These are phyloP conservation scores for Moringa oleifera DNA, from an alignment of 345 rosid species.

Conservation along the genomic window DNA sequence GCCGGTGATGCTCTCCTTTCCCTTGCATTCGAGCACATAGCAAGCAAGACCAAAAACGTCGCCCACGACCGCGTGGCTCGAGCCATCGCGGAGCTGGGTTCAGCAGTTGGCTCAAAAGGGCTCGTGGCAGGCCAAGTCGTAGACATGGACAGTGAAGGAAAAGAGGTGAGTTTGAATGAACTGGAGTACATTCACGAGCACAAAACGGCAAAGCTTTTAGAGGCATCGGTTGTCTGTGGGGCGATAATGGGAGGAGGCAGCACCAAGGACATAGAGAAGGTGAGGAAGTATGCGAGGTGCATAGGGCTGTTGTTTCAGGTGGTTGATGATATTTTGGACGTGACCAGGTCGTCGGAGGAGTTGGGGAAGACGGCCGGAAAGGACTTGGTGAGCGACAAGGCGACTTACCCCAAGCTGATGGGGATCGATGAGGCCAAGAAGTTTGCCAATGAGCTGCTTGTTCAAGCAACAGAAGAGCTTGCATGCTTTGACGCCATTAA, in stretches of 20 bases:
- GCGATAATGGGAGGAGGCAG: conserved; percentile 34
- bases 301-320: conserved; percentile 23
- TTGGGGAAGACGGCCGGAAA: conserved; percentile 38
- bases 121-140: conserved; percentile 52
- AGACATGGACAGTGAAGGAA: conserved; percentile 46
- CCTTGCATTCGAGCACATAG: conserved; percentile 53
- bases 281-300: conserved; percentile 29
- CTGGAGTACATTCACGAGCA: conserved; percentile 36
- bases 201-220: conserved; percentile 36
- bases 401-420: conserved; percentile 33
- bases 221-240: conserved; percentile 34
- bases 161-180: conserved; percentile 19
- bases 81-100: conserved; percentile 41
- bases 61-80: conserved; percentile 32
- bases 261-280: conserved; percentile 17
- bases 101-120: conserved; percentile 42
- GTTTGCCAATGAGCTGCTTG: conserved; percentile 20
- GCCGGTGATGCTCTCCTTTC: conserved; percentile 57
- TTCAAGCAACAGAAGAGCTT: conserved; percentile 30
- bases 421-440: conserved; percentile 30
- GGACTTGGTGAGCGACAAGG: conserved; percentile 31
- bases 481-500: conserved; percentile 20
- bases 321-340: conserved; percentile 19
- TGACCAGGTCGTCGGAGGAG: conserved; percentile 26
- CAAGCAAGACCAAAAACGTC: conserved; percentile 17